Conservation (phyloP, 768 basidiomycete genomes). For the Lentinula raphanica region DNA sequence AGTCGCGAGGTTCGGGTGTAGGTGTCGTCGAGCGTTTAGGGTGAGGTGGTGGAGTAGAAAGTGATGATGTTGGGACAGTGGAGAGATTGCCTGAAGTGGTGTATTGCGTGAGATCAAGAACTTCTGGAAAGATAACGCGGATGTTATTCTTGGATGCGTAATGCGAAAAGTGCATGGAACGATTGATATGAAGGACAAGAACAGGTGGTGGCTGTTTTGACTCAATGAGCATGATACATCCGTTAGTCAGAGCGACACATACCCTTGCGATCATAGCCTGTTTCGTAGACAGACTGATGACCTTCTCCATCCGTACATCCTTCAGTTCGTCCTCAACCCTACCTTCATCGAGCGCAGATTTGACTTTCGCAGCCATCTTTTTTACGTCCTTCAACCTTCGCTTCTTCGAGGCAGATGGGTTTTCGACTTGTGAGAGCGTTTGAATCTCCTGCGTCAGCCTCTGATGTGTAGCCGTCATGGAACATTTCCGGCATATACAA, state of each 20-base stretch:
- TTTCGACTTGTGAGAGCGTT: constrained; percentile 42
- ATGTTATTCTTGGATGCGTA: constrained; percentile 86
- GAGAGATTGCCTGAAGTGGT: constrained; percentile 80
- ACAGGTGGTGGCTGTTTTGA: constrained; percentile 72
- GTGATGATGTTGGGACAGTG: constrained; percentile 60
- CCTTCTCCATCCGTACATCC: constrained; percentile 75
- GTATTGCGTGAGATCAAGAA: constrained; percentile 85
- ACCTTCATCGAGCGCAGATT: constrained; percentile 61
- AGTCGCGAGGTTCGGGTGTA: constrained; percentile 45
- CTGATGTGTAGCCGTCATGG: constrained; percentile 70
- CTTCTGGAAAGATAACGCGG: constrained; percentile 70
- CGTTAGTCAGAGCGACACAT: constrained; percentile 22
- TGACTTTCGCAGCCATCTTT: constrained; percentile 57
- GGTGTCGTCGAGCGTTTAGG: constrained; percentile 48
- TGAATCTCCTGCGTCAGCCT: constrained; percentile 61
- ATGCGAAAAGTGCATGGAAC: constrained; percentile 73
- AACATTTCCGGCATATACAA: constrained; percentile 90
- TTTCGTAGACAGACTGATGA: constrained; percentile 75
- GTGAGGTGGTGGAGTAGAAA: constrained; percentile 56
- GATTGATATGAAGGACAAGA: constrained; percentile 85
- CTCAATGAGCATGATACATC: neutral
- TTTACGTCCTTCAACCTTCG: constrained; percentile 68
- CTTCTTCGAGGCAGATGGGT: constrained; percentile 66
- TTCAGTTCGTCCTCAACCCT: constrained; percentile 81
- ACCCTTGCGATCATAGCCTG: constrained; percentile 91